Percentiles rank a stretch among this genome's conserved stretches.
Evolutionary conservation across 495 filamentous ascomycete species (phyloP).

Genomic region (Xylaria longipes): DNA sequence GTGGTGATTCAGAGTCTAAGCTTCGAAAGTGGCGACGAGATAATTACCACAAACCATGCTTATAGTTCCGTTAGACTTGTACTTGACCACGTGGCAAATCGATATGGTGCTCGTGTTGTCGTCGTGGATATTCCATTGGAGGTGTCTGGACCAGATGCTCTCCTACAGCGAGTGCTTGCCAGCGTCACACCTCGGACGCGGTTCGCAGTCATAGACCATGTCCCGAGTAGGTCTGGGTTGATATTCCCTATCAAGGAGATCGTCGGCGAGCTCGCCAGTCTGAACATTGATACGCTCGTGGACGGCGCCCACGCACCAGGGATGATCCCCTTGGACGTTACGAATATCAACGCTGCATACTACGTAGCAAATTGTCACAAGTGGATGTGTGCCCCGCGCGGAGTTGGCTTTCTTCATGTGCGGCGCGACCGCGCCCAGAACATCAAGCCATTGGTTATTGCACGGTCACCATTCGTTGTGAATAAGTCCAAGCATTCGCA

Average conservation of each 20-base stretch:
- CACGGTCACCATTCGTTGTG: background rate
- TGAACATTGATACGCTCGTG: conserved; percentile 25
- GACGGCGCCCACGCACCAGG: conserved; percentile 27
- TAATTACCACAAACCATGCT: conserved; percentile 13
- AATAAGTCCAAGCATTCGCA: conserved; percentile 10
- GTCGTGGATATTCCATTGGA: conserved; percentile 7
- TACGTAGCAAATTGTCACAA: conserved; percentile 24
- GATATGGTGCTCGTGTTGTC: background rate
- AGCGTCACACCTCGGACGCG: conserved; percentile 28
- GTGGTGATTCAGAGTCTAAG: conserved; percentile 3
- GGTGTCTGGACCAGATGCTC: conserved; percentile 12
- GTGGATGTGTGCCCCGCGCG: conserved; percentile 7
- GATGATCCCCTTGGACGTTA: conserved; percentile 16
- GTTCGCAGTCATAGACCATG: conserved; percentile 30
- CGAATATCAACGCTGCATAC: conserved; percentile 26
- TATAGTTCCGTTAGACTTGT: conserved; percentile 8
- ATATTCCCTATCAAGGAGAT: conserved; percentile 28
- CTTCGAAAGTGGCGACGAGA: conserved; percentile 4
- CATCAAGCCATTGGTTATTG: background rate
- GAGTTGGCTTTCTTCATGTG: conserved; percentile 11
- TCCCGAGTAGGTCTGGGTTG: conserved; percentile 26
- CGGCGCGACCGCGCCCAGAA: background rate
- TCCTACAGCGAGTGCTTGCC: conserved; percentile 19
- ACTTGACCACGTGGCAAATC: background rate
- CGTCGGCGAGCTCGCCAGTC: conserved; percentile 23